A percentile compares a stretch with the other conserved stretches of the same genome.
phyloP scores from a whole-genome alignment of 345 rosid species.

The Sisymbrium altissimum region DNA sequence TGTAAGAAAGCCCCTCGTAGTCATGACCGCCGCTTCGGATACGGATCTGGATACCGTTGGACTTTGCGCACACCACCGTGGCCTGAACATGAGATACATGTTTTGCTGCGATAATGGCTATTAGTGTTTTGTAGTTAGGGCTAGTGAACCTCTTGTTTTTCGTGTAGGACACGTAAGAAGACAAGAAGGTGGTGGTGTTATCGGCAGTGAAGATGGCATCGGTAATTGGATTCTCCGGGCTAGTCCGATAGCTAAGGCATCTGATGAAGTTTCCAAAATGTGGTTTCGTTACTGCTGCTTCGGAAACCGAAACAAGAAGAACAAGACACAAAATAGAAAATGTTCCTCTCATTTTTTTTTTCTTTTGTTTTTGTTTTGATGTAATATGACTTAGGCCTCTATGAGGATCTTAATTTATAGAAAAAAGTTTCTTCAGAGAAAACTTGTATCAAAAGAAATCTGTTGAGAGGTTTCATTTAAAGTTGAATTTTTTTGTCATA shows the following conservation, averaged over 20 bases:
- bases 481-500: background rate
- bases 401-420: slow-evolving; percentile 8
- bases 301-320: slow-evolving; percentile 13
- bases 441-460: background rate
- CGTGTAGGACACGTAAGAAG: slow-evolving; percentile 26
- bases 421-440: background rate
- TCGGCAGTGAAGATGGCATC: slow-evolving; percentile 11
- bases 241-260: slow-evolving; percentile 16
- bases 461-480: background rate
- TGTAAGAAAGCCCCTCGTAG: slow-evolving; percentile 33
- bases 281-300: background rate
- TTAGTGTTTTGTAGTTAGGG: slow-evolving; percentile 16
- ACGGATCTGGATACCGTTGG: slow-evolving; percentile 19
- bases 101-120: slow-evolving; percentile 25
- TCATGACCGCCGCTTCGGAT: slow-evolving; percentile 38
- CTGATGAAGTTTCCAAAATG: background rate
- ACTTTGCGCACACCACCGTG: slow-evolving; percentile 32
- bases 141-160: slow-evolving; percentile 27
- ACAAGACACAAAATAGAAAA: slow-evolving; percentile 1
- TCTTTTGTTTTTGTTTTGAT: background rate
- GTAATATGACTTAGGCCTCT: background rate
- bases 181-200: slow-evolving; percentile 24
- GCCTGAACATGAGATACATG: slow-evolving; percentile 36
- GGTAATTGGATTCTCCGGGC: slow-evolving; percentile 17
- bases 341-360: background rate